Percentiles rank a stretch among this genome's conserved stretches.
phyloP scores from a whole-genome alignment of 345 rosid genomes.

The Eucalyptus dawsonii region DNA sequence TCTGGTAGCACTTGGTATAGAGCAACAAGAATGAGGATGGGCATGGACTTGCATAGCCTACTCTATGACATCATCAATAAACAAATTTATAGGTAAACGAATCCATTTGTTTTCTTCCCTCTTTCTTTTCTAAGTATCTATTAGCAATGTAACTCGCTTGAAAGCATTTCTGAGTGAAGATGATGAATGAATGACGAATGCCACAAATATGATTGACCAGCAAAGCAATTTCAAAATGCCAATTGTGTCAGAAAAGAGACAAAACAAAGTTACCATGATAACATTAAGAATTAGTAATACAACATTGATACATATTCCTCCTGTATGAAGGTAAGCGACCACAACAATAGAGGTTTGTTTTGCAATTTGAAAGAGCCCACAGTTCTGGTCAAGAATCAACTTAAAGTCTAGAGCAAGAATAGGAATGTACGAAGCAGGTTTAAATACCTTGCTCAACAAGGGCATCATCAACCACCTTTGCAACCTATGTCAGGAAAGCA shows the following conservation, averaged over 20 bases:
- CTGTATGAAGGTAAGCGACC: not conserved
- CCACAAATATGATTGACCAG: not conserved
- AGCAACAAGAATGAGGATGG: not conserved
- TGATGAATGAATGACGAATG: not conserved
- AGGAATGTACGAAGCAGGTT: not conserved
- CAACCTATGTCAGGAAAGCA: slow-evolving; percentile 39
- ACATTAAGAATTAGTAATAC: not conserved
- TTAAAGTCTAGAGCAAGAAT: not conserved
- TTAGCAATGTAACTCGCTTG: not conserved
- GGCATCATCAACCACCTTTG: slow-evolving; percentile 62
- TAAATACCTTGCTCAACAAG: slow-evolving; percentile 63
- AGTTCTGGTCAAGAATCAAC: not conserved
- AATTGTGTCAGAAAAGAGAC: not conserved
- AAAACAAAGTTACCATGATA: not conserved
- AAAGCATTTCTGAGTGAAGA: not conserved
- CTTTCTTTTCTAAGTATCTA: not conserved
- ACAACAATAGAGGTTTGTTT: not conserved
- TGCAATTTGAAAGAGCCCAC: not conserved
- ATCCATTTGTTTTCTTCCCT: not conserved
- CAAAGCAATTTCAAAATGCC: not conserved
- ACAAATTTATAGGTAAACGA: not conserved
- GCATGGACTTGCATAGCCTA: not conserved
- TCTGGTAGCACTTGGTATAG: not conserved
- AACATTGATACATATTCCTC: not conserved
- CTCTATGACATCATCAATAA: not conserved